Conservation (phyloP, 2,329 filamentous ascomycete species). For the Coniella lustricola region DNA sequence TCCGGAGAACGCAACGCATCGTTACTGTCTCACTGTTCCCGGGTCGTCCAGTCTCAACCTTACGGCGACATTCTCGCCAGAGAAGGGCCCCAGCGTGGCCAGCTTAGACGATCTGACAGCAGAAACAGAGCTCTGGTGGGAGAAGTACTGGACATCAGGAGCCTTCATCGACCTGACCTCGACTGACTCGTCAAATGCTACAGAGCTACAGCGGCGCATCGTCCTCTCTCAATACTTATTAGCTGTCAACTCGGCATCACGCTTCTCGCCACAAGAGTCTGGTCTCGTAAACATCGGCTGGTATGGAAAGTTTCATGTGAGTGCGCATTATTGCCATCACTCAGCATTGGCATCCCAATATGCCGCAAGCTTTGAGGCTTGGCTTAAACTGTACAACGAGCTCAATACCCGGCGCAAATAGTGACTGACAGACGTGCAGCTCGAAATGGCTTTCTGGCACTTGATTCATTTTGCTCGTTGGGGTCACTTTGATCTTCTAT, state of each 20-base stretch:
- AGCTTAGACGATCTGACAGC: conserved; percentile 22
- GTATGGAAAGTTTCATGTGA: conserved; percentile 48
- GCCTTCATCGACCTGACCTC: conserved; percentile 44
- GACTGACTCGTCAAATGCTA: conserved; percentile 32
- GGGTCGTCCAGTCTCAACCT: conserved; percentile 23
- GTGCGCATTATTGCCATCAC: conserved; percentile 4
- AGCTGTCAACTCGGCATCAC: conserved; percentile 44
- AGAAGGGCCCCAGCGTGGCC: conserved; percentile 18
- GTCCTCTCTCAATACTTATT: conserved; percentile 47
- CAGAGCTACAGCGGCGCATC: conserved; percentile 44
- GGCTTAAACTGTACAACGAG: too few species aligned
- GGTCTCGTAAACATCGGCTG: conserved; percentile 49
- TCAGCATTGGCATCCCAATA: too few species aligned
- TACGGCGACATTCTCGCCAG: conserved; percentile 27
- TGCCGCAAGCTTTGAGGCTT: too few species aligned
- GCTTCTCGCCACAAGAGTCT: conserved; percentile 36
- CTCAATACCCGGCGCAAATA: background rate
- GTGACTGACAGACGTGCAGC: conserved; percentile 18
- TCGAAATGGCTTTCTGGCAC: conserved; percentile 51
- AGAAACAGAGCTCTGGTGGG: conserved; percentile 37
- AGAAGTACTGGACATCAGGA: conserved; percentile 41
- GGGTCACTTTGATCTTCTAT: conserved; percentile 37
- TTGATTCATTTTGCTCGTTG: conserved; percentile 43
- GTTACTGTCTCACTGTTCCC: conserved; percentile 31
- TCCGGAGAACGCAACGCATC: conserved; percentile 31